Conservation (phyloP, 2,329 filamentous ascomycete genomes). For the Fusarium setosum region DNA sequence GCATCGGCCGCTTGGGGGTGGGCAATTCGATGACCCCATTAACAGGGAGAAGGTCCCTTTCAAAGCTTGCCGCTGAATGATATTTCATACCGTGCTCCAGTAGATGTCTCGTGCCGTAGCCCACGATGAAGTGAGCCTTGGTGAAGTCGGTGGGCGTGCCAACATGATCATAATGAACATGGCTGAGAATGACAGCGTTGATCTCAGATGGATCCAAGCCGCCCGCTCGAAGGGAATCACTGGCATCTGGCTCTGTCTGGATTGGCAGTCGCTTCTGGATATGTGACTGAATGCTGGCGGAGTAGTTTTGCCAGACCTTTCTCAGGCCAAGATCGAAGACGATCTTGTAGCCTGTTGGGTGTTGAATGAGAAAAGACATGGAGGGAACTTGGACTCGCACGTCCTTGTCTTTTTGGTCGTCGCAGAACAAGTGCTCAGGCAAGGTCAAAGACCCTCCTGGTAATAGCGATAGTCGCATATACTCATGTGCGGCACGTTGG, state of each 20-base stretch:
- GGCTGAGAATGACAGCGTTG: constrained; percentile 56
- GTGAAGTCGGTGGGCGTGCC: constrained; percentile 66
- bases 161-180: constrained; percentile 69
- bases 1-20: not conserved
- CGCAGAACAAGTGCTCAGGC: too few relatives aligned
- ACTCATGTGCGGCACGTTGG: too few relatives aligned
- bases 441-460: too few relatives aligned
- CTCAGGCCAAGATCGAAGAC: too few relatives aligned
- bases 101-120: not conserved
- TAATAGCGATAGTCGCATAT: too few relatives aligned
- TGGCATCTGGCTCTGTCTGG: not conserved
- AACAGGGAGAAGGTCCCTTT: constrained; percentile 43
- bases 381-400: too few relatives aligned
- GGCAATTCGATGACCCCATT: constrained; percentile 37
- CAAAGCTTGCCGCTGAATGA: constrained; percentile 52
- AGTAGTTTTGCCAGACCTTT: too few relatives aligned
- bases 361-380: too few relatives aligned
- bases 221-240: not conserved
- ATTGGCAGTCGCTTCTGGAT: not conserved
- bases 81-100: constrained; percentile 50
- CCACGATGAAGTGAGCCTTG: constrained; percentile 59
- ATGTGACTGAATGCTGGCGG: too few relatives aligned
- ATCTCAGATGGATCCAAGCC: constrained; percentile 31
- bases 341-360: too few relatives aligned
- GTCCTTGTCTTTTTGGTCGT: too few relatives aligned